Evolutionary conservation across 306 rosid genomes (phyloP).

Genomic region (Castanopsis chinensis): DNA sequence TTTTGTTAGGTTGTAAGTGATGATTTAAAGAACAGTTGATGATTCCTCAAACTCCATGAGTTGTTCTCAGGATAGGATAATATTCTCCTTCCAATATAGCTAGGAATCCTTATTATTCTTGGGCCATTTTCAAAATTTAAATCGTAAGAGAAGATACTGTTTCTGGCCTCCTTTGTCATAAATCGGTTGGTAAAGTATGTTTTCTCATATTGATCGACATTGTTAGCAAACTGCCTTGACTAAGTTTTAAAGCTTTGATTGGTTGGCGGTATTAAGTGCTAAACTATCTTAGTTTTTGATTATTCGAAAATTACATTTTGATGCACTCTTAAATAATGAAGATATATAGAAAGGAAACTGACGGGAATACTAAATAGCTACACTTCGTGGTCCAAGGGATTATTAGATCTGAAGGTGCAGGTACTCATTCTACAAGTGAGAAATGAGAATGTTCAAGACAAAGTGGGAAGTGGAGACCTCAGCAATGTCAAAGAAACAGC

Average conservation of each 20-base stretch:
- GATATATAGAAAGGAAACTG: slow-evolving; percentile 84
- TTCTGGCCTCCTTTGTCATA: too few relatives aligned
- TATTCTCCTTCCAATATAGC: too few relatives aligned
- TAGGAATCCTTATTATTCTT: too few relatives aligned
- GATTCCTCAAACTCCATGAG: slow-evolving; percentile 93
- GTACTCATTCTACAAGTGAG: slow-evolving; percentile 39
- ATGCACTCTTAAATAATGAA: slow-evolving; percentile 80
- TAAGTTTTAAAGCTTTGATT: too few relatives aligned
- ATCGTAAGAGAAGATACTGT: too few relatives aligned
- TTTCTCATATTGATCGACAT: too few relatives aligned
- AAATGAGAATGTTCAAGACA: slow-evolving; percentile 41
- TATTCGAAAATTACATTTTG: slow-evolving; percentile 17
- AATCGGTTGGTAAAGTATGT: too few relatives aligned
- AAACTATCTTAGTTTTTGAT: too few relatives aligned
- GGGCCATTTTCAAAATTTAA: too few relatives aligned
- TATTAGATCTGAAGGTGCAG: slow-evolving; percentile 78
- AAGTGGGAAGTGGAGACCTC: slow-evolving; percentile 80
- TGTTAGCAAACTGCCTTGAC: too few relatives aligned
- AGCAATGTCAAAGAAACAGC: slow-evolving; percentile 77
- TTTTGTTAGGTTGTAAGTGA: slow-evolving; percentile 79
- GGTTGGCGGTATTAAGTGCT: too few relatives aligned
- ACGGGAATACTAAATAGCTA: slow-evolving; percentile 90
- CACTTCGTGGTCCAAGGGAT: slow-evolving; percentile 99
- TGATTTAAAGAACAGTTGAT: slow-evolving; percentile 79
- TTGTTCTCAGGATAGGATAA: slow-evolving; percentile 89